Evolutionary conservation across 169 alveolate species (phyloP).

Genomic region (Cryptosporidium felis): DNA sequence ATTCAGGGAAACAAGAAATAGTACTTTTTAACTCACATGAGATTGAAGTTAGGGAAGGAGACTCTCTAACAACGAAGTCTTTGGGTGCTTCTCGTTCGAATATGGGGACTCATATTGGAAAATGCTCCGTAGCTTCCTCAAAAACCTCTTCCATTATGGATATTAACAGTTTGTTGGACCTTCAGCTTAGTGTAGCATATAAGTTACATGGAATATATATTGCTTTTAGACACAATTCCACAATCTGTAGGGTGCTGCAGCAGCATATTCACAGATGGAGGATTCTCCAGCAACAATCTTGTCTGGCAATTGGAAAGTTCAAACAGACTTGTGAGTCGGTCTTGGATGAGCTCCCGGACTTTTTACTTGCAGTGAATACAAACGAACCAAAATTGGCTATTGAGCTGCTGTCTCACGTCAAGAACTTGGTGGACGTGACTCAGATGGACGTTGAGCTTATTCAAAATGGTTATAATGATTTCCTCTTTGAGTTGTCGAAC

Average conservation of each 20-base stretch:
- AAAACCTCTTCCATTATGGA: slow-evolving; percentile 64
- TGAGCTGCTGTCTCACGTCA: slow-evolving; percentile 48
- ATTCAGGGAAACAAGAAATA: not conserved
- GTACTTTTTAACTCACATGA: slow-evolving; percentile 3
- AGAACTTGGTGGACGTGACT: slow-evolving; percentile 30
- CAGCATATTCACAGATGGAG: slow-evolving; percentile 70
- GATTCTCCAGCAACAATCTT: slow-evolving; percentile 49
- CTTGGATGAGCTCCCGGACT: slow-evolving; percentile 69
- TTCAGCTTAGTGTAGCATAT: slow-evolving; percentile 59
- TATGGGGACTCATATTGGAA: too few relatives aligned
- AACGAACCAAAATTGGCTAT: slow-evolving; percentile 66
- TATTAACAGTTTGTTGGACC: slow-evolving; percentile 26
- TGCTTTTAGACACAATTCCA: slow-evolving; percentile 67
- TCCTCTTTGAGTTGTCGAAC: slow-evolving; percentile 35
- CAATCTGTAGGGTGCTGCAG: slow-evolving; percentile 36
- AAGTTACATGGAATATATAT: slow-evolving; percentile 57
- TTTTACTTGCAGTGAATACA: slow-evolving; percentile 60
- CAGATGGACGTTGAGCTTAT: slow-evolving; percentile 44
- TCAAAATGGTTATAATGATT: slow-evolving; percentile 52
- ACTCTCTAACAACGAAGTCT: too few relatives aligned
- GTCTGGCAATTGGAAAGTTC: slow-evolving; percentile 52
- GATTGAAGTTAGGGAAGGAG: too few relatives aligned
- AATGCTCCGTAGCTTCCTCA: too few relatives aligned
- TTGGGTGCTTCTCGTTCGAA: too few relatives aligned
- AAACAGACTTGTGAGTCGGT: slow-evolving; percentile 70